Evolutionary conservation across 73 alveolate species (phyloP).

Genomic region (Loxodes magnus): DNA sequence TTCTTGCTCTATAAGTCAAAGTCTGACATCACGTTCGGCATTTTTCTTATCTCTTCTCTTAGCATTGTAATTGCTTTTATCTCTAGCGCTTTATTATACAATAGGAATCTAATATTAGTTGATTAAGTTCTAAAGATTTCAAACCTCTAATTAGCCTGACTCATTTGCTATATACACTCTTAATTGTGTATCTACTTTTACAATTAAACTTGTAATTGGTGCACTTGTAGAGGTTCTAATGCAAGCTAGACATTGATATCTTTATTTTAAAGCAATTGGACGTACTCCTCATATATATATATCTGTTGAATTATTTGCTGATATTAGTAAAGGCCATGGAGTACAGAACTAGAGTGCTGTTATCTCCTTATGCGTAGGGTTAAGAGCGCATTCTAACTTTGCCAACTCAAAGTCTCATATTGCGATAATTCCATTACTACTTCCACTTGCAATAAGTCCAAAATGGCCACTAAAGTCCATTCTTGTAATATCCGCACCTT

Average conservation of each 20-base stretch:
- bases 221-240: neutral
- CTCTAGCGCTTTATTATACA: neutral
- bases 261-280: slow-evolving; percentile 10
- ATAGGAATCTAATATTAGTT: neutral
- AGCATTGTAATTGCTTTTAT: slow-evolving; percentile 22
- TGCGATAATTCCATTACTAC: slow-evolving; percentile 42
- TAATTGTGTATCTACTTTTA: neutral
- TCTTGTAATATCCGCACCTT: slow-evolving; percentile 42
- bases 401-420: slow-evolving; percentile 62
- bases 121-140: slow-evolving; percentile 20
- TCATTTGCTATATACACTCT: slow-evolving; percentile 22
- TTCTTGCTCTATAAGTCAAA: slow-evolving; percentile 22
- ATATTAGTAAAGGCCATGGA: slow-evolving; percentile 24
- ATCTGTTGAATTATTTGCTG: slow-evolving; percentile 7
- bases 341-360: slow-evolving; percentile 8
- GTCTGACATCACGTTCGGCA: slow-evolving; percentile 24
- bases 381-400: slow-evolving; percentile 46
- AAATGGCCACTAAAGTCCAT: slow-evolving; percentile 37
- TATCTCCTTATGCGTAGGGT: slow-evolving; percentile 9
- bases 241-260: slow-evolving; percentile 25
- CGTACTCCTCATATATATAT: slow-evolving; percentile 19
- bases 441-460: slow-evolving; percentile 57
- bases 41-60: slow-evolving; percentile 17
- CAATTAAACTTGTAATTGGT: neutral
- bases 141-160: slow-evolving; percentile 18